phyloP scores from a whole-genome alignment of 164 flowering plant species.

The Magnolia sinica region DNA sequence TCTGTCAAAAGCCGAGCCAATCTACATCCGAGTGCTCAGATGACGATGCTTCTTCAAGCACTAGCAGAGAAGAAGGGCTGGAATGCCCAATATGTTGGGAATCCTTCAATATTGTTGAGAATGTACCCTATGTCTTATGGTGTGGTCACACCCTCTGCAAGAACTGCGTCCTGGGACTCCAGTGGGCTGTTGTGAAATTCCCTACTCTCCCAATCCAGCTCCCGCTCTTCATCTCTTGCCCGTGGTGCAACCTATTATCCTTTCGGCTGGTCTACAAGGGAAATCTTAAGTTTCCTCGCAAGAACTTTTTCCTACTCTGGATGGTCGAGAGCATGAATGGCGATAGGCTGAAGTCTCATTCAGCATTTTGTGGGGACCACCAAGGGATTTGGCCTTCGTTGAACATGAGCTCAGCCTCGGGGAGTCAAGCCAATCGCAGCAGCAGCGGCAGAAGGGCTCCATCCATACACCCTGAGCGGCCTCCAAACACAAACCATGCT shows the following conservation, averaged over 20 bases:
- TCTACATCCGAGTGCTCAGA: constrained; percentile 61
- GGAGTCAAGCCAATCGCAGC: constrained; percentile 27
- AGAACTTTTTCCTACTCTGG: constrained; percentile 91
- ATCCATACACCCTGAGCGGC: constrained; percentile 21
- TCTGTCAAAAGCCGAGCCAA: constrained; percentile 23
- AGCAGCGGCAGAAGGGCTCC: constrained; percentile 30
- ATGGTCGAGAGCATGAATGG: constrained; percentile 95
- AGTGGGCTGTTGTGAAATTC: constrained; percentile 79
- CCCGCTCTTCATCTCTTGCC: constrained; percentile 87
- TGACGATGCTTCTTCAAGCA: constrained; percentile 60
- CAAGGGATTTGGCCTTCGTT: constrained; percentile 39
- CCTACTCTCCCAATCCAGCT: constrained; percentile 80
- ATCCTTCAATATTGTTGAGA: constrained; percentile 94
- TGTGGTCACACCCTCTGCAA: constrained; percentile 96
- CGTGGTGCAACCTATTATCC: constrained; percentile 88
- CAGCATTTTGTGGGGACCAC: constrained; percentile 41
- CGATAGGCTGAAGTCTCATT: constrained; percentile 49
- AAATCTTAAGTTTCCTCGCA: constrained; percentile 73
- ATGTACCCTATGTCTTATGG: constrained; percentile 95
- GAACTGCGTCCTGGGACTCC: constrained; percentile 76
- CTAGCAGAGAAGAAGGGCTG: constrained; percentile 68
- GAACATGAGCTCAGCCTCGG: constrained; percentile 17
- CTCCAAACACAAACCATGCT: constrained; percentile 22
- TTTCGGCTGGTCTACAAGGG: constrained; percentile 74
- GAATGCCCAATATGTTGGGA: constrained; percentile 98